phyloP scores from a whole-genome alignment of 169 alveolate genomes.

The Theileria sp. region DNA sequence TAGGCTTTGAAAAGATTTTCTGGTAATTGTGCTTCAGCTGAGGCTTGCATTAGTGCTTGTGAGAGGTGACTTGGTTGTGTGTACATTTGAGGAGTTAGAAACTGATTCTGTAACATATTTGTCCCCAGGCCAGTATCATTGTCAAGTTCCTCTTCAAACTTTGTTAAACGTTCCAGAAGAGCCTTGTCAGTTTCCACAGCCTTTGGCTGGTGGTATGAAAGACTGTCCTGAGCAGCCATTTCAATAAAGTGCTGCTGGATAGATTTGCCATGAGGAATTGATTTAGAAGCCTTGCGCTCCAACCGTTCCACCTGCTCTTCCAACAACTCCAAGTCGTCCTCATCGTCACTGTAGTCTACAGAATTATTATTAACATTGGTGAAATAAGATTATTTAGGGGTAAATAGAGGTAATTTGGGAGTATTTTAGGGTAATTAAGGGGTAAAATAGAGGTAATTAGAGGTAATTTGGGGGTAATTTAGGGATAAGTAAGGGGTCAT shows the following conservation, averaged over 20 bases:
- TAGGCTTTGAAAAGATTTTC: background rate
- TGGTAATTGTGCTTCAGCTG: background rate
- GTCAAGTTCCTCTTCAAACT: constrained; percentile 63
- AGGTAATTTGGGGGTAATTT: too few relatives aligned
- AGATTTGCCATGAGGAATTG: constrained; percentile 37
- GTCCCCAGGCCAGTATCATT: constrained; percentile 21
- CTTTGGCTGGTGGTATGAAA: constrained; percentile 46
- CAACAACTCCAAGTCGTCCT: constrained; percentile 36
- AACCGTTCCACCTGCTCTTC: constrained; percentile 26
- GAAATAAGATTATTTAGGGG: too few relatives aligned
- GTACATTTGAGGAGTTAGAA: constrained; percentile 1
- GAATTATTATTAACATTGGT: too few relatives aligned
- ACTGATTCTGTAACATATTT: background rate
- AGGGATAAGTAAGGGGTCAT: too few relatives aligned
- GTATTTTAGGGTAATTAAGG: too few relatives aligned
- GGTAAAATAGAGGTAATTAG: too few relatives aligned
- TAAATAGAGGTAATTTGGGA: too few relatives aligned
- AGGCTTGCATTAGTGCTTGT: constrained; percentile 1
- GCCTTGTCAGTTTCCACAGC: constrained; percentile 36
- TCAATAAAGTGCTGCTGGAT: constrained; percentile 64
- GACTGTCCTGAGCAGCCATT: constrained; percentile 54
- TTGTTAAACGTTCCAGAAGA: constrained; percentile 45
- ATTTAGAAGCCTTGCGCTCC: background rate
- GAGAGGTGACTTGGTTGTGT: background rate
- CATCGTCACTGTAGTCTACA: constrained; percentile 37